A percentile compares a stretch with the other conserved stretches of the same genome.
Evolutionary conservation across 202 grass and related monocot species (phyloP).

Genomic region (Zoysia matrella): DNA sequence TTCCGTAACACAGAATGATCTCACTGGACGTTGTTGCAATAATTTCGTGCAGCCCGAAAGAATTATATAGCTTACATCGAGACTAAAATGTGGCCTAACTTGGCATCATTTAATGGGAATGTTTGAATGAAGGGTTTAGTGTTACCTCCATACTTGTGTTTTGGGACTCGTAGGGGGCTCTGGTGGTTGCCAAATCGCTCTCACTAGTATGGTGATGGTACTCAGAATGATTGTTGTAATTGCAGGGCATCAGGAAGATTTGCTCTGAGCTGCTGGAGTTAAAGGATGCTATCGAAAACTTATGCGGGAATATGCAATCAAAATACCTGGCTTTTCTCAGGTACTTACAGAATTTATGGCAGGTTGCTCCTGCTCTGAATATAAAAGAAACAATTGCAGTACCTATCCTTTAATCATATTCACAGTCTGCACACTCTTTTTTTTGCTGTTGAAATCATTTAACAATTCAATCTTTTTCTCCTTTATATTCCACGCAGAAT

Average conservation of each 20-base stretch:
- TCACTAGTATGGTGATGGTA: background rate
- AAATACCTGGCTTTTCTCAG: constrained; percentile 88
- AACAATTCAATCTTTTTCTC: constrained; percentile 1
- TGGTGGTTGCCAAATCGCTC: constrained; percentile 19
- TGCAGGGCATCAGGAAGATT: constrained; percentile 86
- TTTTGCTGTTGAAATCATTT: constrained; percentile 11
- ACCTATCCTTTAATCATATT: constrained; percentile 10
- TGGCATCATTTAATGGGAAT: background rate
- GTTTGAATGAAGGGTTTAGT: constrained; percentile 12
- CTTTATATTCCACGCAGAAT: constrained; percentile 57
- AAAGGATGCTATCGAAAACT: constrained; percentile 93
- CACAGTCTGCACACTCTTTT: constrained; percentile 3
- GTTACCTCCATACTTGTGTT: constrained; percentile 9
- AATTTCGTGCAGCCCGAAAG: background rate
- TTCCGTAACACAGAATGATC: background rate
- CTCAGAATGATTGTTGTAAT: constrained; percentile 21
- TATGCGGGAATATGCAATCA: constrained; percentile 85
- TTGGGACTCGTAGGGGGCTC: constrained; percentile 9
- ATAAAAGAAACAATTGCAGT: background rate
- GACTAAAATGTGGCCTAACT: constrained; percentile 30
- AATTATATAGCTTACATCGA: background rate
- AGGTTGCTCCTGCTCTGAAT: background rate
- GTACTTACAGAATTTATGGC: constrained; percentile 39
- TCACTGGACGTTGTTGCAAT: background rate
- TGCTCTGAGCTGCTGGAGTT: constrained; percentile 92